A percentile compares a stretch with the other conserved stretches of the same genome.
Evolutionary conservation across 192 early-diverging fungal genomes (phyloP).

Genomic region (Gigaspora rosea): DNA sequence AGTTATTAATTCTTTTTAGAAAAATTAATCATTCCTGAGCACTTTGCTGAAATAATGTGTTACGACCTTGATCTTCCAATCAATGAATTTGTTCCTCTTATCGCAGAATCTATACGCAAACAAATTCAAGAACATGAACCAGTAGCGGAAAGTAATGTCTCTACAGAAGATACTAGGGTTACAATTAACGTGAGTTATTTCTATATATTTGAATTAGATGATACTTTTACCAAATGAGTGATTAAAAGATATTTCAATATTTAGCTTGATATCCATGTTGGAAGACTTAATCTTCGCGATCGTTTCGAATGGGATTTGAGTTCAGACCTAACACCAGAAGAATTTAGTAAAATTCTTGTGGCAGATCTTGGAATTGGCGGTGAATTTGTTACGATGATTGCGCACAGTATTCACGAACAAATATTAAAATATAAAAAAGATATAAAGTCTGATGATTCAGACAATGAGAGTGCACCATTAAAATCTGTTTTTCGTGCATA

Average conservation of each 20-base stretch:
- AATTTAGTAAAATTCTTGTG: slow-evolving; percentile 65
- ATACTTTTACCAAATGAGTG: not conserved
- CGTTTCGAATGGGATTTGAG: slow-evolving; percentile 91
- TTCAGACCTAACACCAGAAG: slow-evolving; percentile 66
- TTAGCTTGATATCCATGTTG: slow-evolving; percentile 84
- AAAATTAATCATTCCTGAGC: slow-evolving; percentile 74
- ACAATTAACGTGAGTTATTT: slow-evolving; percentile 50
- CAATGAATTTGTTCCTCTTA: slow-evolving; percentile 49
- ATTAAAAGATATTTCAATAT: not conserved
- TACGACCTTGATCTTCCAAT: slow-evolving; percentile 70
- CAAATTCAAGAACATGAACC: slow-evolving; percentile 64
- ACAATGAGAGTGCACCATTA: slow-evolving; percentile 46
- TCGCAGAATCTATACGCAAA: slow-evolving; percentile 58
- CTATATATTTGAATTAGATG: slow-evolving; percentile 14
- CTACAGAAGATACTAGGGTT: slow-evolving; percentile 45
- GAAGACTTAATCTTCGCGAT: slow-evolving; percentile 78
- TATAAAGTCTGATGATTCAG: slow-evolving; percentile 45
- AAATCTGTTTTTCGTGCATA: slow-evolving; percentile 47
- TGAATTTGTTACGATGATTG: slow-evolving; percentile 76
- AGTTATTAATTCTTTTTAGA: slow-evolving; percentile 45
- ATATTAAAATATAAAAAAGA: slow-evolving; percentile 61
- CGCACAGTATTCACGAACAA: slow-evolving; percentile 77
- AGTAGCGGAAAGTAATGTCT: slow-evolving; percentile 49
- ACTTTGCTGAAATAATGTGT: slow-evolving; percentile 83
- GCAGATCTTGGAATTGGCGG: slow-evolving; percentile 78